These are phyloP conservation scores for Mycosarcoma mackinlayi DNA, from an alignment of 1,284 basidiomycete species.

Conservation along the genomic window DNA sequence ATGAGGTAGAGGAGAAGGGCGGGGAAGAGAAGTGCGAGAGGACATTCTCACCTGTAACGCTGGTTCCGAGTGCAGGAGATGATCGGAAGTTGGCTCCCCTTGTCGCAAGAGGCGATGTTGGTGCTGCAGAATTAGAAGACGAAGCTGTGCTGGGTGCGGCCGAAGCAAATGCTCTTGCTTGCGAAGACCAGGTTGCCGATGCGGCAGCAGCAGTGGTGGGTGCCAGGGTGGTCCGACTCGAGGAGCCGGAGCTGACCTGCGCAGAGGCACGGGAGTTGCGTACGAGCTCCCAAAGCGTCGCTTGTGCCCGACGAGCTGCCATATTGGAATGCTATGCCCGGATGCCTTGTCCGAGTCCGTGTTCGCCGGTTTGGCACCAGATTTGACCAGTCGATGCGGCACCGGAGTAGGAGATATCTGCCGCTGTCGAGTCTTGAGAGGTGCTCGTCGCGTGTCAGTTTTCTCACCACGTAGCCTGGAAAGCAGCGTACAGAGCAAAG, in stretches of 20 bases:
- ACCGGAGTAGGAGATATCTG: too few relatives aligned
- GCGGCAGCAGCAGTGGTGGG: not conserved
- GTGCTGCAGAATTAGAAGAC: constrained; percentile 22
- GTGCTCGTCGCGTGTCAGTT: too few relatives aligned
- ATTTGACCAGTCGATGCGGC: too few relatives aligned
- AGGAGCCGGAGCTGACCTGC: constrained; percentile 7
- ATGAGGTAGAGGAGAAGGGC: constrained; percentile 32
- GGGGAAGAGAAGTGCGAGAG: constrained; percentile 40
- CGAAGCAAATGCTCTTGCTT: constrained; percentile 21
- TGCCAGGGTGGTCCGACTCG: constrained; percentile 9
- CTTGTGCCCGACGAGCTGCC: constrained; percentile 28
- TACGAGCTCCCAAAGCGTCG: constrained; percentile 13
- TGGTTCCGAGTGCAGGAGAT: constrained; percentile 28
- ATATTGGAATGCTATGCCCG: constrained; percentile 12
- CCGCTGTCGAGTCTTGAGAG: not conserved
- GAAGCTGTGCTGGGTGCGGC: constrained; percentile 29
- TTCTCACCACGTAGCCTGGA: too few relatives aligned
- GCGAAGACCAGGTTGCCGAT: constrained; percentile 5
- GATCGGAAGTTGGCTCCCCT: constrained; percentile 10
- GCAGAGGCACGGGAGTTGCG: constrained; percentile 7
- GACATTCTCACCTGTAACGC: constrained; percentile 33
- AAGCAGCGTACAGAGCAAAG: too few relatives aligned
- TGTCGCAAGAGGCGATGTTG: constrained; percentile 16
- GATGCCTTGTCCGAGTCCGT: not conserved
- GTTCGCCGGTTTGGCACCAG: not conserved